These are phyloP conservation scores for Leishmania guyanensis DNA, from an alignment of 208 protist species.

Conservation along the genomic window DNA sequence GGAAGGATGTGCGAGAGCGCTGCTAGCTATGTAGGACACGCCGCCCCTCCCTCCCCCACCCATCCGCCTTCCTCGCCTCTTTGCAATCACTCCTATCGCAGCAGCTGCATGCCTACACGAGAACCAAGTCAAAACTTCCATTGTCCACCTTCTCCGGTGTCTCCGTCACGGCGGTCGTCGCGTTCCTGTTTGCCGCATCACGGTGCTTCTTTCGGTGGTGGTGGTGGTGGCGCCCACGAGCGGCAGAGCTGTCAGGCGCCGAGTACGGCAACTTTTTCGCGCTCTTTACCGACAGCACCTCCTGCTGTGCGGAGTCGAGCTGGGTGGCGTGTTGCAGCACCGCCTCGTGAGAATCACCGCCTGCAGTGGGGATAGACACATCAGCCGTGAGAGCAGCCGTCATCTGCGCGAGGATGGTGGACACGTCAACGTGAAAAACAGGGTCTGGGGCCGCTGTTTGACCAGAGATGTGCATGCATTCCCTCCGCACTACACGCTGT, in stretches of 20 bases:
- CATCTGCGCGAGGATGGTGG: conserved; percentile 25
- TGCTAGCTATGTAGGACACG: neutral
- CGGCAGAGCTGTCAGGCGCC: neutral
- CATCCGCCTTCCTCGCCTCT: neutral
- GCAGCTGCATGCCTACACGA: conserved; percentile 19
- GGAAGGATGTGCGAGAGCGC: neutral
- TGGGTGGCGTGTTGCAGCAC: neutral
- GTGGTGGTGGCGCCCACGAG: neutral
- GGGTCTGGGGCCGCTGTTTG: neutral
- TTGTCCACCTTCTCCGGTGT: conserved; percentile 16
- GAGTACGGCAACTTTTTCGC: neutral
- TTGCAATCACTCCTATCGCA: neutral
- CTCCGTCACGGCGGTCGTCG: neutral
- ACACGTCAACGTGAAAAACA: conserved; percentile 14
- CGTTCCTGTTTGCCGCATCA: neutral
- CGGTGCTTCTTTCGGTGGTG: conserved; percentile 5
- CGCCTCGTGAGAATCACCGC: neutral
- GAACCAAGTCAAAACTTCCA: conserved; percentile 44
- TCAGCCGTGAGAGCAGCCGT: conserved; percentile 20
- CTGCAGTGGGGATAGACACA: neutral
- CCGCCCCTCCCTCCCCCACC: neutral
- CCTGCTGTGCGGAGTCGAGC: neutral
- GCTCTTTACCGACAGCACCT: neutral
- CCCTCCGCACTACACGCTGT: conserved; percentile 20
- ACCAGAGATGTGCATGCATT: neutral